These are phyloP conservation scores for Candida broadrunensis DNA, from an alignment of 805 yeast species.

Conservation along the genomic window DNA sequence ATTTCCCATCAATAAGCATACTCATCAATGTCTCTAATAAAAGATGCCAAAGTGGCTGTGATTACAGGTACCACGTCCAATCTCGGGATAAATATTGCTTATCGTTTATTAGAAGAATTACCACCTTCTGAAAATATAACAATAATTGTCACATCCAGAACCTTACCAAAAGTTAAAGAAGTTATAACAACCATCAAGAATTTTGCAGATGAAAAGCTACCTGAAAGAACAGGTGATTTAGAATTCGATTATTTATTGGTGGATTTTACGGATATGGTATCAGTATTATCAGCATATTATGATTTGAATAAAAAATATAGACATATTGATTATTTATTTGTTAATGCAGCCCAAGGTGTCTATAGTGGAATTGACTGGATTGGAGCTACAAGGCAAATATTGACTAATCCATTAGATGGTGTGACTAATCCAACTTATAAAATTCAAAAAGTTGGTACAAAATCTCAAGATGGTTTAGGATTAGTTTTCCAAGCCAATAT, in stretches of 20 bases:
- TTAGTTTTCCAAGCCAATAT: slow-evolving; percentile 92
- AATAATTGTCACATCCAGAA: slow-evolving; percentile 83
- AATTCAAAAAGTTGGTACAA: slow-evolving; percentile 74
- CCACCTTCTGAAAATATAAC: slow-evolving; percentile 60
- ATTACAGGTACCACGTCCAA: slow-evolving; percentile 52
- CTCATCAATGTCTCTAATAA: slow-evolving; percentile 9
- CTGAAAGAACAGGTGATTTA: slow-evolving; percentile 50
- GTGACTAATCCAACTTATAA: slow-evolving; percentile 89
- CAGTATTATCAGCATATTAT: slow-evolving; percentile 69
- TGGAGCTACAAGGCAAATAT: slow-evolving; percentile 67
- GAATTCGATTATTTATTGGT: slow-evolving; percentile 86
- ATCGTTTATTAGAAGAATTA: slow-evolving; percentile 64
- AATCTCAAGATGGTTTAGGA: slow-evolving; percentile 77
- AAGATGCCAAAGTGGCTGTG: slow-evolving; percentile 31
- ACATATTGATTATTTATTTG: slow-evolving; percentile 72
- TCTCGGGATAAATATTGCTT: slow-evolving; percentile 83
- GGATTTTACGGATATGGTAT: slow-evolving; percentile 90
- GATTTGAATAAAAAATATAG: slow-evolving; percentile 64
- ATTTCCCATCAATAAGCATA: too few species aligned
- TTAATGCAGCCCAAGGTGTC: slow-evolving; percentile 89
- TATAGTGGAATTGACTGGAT: slow-evolving; percentile 86
- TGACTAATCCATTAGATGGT: slow-evolving; percentile 67
- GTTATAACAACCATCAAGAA: slow-evolving; percentile 58
- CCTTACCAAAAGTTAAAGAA: slow-evolving; percentile 79
- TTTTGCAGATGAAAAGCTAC: slow-evolving; percentile 24